phyloP scores from a whole-genome alignment of 2,329 filamentous ascomycete species.

The Dactylella cylindrospora region DNA sequence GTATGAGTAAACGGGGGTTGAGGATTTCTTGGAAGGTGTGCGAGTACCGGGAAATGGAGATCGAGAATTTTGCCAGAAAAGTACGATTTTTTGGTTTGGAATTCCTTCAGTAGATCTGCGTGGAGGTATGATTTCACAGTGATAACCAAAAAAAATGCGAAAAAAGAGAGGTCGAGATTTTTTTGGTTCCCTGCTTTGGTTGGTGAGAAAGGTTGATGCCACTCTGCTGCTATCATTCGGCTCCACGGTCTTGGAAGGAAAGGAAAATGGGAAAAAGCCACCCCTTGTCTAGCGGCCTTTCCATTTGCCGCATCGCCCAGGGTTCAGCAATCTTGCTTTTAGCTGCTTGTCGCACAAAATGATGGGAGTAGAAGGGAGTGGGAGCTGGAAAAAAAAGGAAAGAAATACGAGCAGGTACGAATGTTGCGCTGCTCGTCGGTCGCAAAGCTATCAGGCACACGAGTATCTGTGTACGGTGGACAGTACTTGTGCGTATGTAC shows the following conservation, averaged over 20 bases:
- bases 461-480: no score
- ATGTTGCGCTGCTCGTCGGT: no score
- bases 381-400: no score
- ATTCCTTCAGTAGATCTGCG: no score
- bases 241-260: conserved; percentile 26
- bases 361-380: conserved; percentile 10
- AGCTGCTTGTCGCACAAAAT: conserved; percentile 35
- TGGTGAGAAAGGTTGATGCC: conserved; percentile 4
- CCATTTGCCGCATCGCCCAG: conserved; percentile 43
- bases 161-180: not conserved
- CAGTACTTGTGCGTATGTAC: no score
- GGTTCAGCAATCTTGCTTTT: conserved; percentile 42
- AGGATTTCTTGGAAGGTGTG: no score
- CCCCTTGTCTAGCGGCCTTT: conserved; percentile 43
- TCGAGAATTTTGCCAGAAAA: no score
- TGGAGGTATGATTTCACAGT: conserved; percentile 29
- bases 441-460: no score
- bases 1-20: no score
- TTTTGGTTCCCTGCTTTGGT: conserved; percentile 5
- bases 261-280: conserved; percentile 18
- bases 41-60: no score
- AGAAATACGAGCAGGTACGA: not conserved
- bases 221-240: conserved; percentile 17
- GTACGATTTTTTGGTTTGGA: no score
- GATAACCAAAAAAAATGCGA: conserved; percentile 17